Evolutionary conservation across 2,329 filamentous ascomycete species (phyloP).

Genomic region (Blastomyces parvus): DNA sequence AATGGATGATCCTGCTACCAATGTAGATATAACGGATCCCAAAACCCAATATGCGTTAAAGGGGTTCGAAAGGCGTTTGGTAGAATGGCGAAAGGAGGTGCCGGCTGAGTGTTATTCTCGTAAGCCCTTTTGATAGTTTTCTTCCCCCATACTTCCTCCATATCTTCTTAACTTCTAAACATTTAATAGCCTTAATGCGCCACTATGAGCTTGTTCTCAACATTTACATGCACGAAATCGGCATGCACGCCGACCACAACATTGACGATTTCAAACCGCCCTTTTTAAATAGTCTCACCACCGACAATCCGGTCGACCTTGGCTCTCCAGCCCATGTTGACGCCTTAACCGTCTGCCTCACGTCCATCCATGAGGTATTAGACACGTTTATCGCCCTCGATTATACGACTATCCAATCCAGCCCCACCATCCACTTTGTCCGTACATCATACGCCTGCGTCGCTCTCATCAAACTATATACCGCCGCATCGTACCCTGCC

Average conservation of each 20-base stretch:
- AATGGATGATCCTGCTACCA: slow-evolving; percentile 53
- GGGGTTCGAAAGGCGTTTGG: slow-evolving; percentile 55
- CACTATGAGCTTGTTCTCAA: slow-evolving; percentile 57
- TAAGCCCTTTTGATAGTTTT: slow-evolving; percentile 31
- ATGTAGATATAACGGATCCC: slow-evolving; percentile 48
- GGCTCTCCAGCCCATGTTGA: slow-evolving; percentile 53
- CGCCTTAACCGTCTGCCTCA: slow-evolving; percentile 57
- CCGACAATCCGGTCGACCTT: slow-evolving; percentile 23
- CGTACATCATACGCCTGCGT: slow-evolving; percentile 63
- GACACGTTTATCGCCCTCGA: slow-evolving; percentile 56
- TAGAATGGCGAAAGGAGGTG: slow-evolving; percentile 50
- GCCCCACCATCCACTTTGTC: slow-evolving; percentile 63
- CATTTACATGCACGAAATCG: slow-evolving; percentile 68
- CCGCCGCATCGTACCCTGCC: slow-evolving; percentile 53
- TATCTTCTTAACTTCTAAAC: neutral
- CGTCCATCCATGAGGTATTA: slow-evolving; percentile 57
- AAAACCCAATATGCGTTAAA: slow-evolving; percentile 56
- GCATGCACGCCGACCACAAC: slow-evolving; percentile 55
- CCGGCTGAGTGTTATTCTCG: slow-evolving; percentile 46
- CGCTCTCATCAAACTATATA: slow-evolving; percentile 64
- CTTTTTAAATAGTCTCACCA: slow-evolving; percentile 40
- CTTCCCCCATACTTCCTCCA: neutral
- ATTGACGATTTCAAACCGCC: slow-evolving; percentile 43
- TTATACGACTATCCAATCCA: slow-evolving; percentile 47
- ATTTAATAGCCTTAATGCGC: slow-evolving; percentile 46